A percentile compares a stretch with the other conserved stretches of the same genome.
phyloP scores from a whole-genome alignment of 1,284 basidiomycete genomes.

The Cryptococcus wingfieldii region DNA sequence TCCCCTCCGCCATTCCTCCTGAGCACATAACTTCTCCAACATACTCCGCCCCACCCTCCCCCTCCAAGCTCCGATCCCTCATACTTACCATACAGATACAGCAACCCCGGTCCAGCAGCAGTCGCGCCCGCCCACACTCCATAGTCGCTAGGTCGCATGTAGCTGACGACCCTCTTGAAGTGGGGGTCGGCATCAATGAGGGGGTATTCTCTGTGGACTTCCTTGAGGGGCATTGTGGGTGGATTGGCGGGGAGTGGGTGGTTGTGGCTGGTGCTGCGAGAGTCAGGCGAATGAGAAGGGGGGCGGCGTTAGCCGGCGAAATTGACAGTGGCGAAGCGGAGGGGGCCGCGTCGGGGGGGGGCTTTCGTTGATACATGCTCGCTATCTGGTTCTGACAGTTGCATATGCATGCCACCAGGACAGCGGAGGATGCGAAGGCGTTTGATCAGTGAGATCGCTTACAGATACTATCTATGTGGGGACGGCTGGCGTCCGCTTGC shows the following conservation, averaged over 20 bases:
- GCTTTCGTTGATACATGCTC: too few relatives aligned
- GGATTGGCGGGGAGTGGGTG: not conserved
- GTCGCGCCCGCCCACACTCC: conserved; percentile 76
- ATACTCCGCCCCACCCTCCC: not conserved
- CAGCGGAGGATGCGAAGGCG: too few relatives aligned
- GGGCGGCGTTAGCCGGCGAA: not conserved
- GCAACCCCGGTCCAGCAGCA: conserved; percentile 52
- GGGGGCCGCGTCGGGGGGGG: too few relatives aligned
- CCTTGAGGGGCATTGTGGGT: conserved; percentile 22
- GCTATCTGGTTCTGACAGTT: too few relatives aligned
- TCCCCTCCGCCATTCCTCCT: not conserved
- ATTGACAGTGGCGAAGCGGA: not conserved
- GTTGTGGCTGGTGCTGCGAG: not conserved
- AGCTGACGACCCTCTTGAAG: conserved; percentile 78
- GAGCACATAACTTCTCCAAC: not conserved
- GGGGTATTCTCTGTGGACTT: conserved; percentile 54
- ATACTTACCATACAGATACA: conserved; percentile 39
- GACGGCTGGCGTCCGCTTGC: too few relatives aligned
- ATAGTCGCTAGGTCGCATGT: conserved; percentile 86
- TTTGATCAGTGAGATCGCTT: too few relatives aligned
- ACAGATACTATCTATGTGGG: too few relatives aligned
- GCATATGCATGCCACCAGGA: too few relatives aligned
- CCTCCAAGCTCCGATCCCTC: not conserved
- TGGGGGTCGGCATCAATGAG: conserved; percentile 92
- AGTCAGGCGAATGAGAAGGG: not conserved